Evolutionary conservation across 768 basidiomycete genomes (phyloP).

Genomic region (Russula ochroleuca): DNA sequence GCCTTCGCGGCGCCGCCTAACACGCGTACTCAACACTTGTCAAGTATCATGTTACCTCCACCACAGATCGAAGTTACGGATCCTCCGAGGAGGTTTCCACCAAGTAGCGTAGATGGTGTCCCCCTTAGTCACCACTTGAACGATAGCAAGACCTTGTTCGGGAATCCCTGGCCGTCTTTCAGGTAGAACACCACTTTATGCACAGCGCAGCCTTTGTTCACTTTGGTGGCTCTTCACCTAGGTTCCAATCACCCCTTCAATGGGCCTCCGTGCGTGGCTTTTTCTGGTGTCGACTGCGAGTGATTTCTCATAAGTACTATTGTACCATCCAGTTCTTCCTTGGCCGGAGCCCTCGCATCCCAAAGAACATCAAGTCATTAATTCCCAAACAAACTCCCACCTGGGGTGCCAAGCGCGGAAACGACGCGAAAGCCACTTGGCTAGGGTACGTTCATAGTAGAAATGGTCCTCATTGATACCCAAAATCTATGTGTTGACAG

Average conservation of each 20-base stretch:
- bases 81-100: constrained; percentile 20
- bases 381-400: constrained; percentile 21
- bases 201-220: background rate
- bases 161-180: constrained; percentile 27
- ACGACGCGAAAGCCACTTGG: constrained; percentile 26
- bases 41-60: constrained; percentile 5
- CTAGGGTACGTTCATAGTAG: constrained; percentile 19
- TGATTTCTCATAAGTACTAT: background rate
- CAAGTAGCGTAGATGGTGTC: constrained; percentile 6
- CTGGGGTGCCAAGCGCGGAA: constrained; percentile 17
- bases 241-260: constrained; percentile 20
- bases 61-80: constrained; percentile 24
- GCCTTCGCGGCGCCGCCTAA: too few relatives aligned
- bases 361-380: constrained; percentile 23
- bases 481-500: constrained; percentile 12
- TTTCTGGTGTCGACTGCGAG: too few relatives aligned
- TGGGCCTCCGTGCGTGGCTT: constrained; percentile 21
- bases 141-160: constrained; percentile 18
- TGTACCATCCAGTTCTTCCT: constrained; percentile 10
- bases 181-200: constrained; percentile 11
- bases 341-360: constrained; percentile 8
- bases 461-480: background rate
- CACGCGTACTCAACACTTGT: too few relatives aligned
- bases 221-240: background rate
- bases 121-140: constrained; percentile 23